These are phyloP conservation scores for Penicillium bialowiezense DNA, from an alignment of 495 filamentous ascomycete species.

Conservation along the genomic window DNA sequence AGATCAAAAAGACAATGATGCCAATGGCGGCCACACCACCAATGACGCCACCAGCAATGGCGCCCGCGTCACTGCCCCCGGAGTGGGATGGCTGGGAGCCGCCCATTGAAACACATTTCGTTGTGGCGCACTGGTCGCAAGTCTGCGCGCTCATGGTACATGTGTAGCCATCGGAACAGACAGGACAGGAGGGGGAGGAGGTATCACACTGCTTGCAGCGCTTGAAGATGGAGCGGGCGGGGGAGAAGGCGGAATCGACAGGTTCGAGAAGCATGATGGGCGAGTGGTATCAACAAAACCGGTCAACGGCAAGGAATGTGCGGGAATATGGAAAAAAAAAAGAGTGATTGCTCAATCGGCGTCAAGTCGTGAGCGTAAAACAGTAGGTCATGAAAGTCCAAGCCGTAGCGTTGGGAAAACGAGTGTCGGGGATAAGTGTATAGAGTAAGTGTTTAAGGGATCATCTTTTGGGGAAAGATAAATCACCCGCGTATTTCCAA, in stretches of 20 bases:
- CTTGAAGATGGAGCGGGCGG: constrained; percentile 42
- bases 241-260: constrained; percentile 24
- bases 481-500: not conserved
- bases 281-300: constrained; percentile 20
- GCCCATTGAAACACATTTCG: constrained; percentile 50
- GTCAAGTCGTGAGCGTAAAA: constrained; percentile 43
- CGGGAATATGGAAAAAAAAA: constrained; percentile 23
- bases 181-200: constrained; percentile 47
- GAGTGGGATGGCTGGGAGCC: constrained; percentile 14
- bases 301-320: constrained; percentile 27
- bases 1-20: constrained; percentile 73
- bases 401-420: constrained; percentile 11
- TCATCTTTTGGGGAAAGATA: constrained; percentile 16
- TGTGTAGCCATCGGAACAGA: constrained; percentile 43
- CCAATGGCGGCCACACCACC: constrained; percentile 70
- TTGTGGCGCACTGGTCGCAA: constrained; percentile 58
- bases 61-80: constrained; percentile 63
- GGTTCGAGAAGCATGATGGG: constrained; percentile 31
- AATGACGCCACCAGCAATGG: constrained; percentile 82
- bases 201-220: constrained; percentile 43
- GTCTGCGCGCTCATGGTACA: constrained; percentile 56
- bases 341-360: constrained; percentile 35
- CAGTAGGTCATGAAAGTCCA: constrained; percentile 26
- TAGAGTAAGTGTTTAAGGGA: constrained; percentile 7
- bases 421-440: constrained; percentile 17